Percentiles rank a stretch among this genome's conserved stretches.
phyloP scores from a whole-genome alignment of 2,329 filamentous ascomycete genomes.

The Nigrospora oryzae region DNA sequence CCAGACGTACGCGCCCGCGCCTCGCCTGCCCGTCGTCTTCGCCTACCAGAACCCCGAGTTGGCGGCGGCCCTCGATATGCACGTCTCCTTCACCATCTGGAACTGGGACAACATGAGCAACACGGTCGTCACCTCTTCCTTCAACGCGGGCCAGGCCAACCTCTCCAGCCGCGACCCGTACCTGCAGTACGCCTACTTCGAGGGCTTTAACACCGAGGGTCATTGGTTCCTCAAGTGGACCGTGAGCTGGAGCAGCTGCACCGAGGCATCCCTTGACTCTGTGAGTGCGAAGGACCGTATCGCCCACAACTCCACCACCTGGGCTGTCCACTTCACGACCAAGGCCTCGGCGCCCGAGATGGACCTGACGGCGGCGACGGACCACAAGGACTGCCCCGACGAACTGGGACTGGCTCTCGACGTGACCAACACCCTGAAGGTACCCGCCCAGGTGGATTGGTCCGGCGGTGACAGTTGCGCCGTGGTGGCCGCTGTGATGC shows the following conservation, averaged over 20 bases:
- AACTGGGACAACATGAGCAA: constrained; percentile 2
- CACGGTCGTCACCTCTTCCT: background rate
- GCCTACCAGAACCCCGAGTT: constrained; percentile 11
- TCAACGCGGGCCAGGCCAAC: background rate
- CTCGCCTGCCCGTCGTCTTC: constrained; percentile 15
- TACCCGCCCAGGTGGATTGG: too few species aligned
- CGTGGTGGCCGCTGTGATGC: background rate
- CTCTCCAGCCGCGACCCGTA: background rate
- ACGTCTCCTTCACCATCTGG: background rate
- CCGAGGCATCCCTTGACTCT: background rate
- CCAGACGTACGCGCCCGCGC: constrained; percentile 13
- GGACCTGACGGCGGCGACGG: constrained; percentile 7
- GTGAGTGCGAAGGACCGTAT: background rate
- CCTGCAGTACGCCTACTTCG: background rate
- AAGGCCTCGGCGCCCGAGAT: constrained; percentile 1
- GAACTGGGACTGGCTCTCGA: background rate
- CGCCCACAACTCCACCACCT: background rate
- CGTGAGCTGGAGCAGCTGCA: background rate
- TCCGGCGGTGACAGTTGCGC: background rate
- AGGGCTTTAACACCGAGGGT: background rate
- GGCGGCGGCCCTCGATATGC: constrained; percentile 2
- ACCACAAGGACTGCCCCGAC: background rate
- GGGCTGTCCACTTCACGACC: background rate
- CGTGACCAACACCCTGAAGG: background rate
- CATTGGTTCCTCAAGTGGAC: background rate